Base-by-base conservation (phyloP, 352 stramenopile genomes). In the Pythium folliculosum region DNA sequence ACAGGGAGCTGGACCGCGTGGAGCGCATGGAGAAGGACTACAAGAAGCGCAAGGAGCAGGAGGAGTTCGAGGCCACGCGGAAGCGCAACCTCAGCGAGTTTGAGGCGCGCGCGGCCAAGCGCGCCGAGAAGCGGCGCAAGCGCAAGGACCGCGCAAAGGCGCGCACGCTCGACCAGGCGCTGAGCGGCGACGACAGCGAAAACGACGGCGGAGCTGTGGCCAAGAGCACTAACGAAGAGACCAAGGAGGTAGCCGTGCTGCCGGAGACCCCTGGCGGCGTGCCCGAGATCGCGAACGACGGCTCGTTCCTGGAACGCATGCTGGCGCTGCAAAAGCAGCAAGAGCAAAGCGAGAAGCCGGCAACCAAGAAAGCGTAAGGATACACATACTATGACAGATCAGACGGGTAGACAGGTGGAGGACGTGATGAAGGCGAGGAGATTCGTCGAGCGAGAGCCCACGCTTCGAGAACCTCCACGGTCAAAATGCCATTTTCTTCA, bases 1-100 rank as follows among this genome's bases (percentile, higher is more conserved):
- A 16, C 14, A 90, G 91, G 25, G 97, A 99, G 77, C 86, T 97
- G 76, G 86, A 95, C 40, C 92, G 97, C 25, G 88, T 98, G 62
- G 90, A 91, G 45, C 55, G 75, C 7, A 94, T 99, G 69, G 91
- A 98, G 72, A 76, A 83, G 57, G 73, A 84, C 13, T 86, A 97
- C 60, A 81, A 86, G 60, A 71, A 89, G 47, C 80, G 78, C 25
- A 84, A 82, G 60, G 67, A 72, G 32, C 77, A 90, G 49, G 76
- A 80, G 13, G 82, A 84, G 48, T 95, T 97, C 60, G 78, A 94
- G 47, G 65, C 50, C 19, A 83, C 77, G 64, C 84, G 87, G 23
- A 82, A 90, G 62, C 76, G 73, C 40, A 95, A 84, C 17, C 71
- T 80, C 12, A 76, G 81, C 10, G 87, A 91, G 64, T 90, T 92